Percentiles rank a stretch among this genome's conserved stretches.
These are phyloP conservation scores for Vaccinium vitisidaea DNA, from an alignment of 148 eudicot genomes.

Conservation along the genomic window DNA sequence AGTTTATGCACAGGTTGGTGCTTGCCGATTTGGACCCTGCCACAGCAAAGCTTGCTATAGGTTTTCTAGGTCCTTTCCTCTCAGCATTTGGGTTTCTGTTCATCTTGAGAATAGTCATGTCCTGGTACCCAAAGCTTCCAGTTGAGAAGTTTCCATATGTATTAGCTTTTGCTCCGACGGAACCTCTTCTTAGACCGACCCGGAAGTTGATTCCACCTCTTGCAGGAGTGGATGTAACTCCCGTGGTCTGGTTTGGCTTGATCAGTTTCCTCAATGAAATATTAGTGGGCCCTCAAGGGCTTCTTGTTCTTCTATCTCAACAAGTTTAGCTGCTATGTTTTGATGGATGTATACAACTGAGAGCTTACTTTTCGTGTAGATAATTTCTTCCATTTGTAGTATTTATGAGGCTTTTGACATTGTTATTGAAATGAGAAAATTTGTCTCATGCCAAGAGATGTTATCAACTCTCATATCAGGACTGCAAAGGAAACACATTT, in stretches of 20 bases:
- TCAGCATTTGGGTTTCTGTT: conserved; percentile 81
- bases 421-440: background rate
- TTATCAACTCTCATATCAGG: background rate
- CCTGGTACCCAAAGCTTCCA: conserved; percentile 99
- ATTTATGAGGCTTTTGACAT: background rate
- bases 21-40: conserved; percentile 74
- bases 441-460: background rate
- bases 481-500: background rate
- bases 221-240: conserved; percentile 93
- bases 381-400: background rate
- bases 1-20: conserved; percentile 32
- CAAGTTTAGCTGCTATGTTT: conserved; percentile 34
- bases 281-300: conserved; percentile 90
- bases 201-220: conserved; percentile 88
- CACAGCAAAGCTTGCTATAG: conserved; percentile 68
- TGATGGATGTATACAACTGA: background rate
- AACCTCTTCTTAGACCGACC: conserved; percentile 69
- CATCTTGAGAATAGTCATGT: conserved; percentile 86
- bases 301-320: conserved; percentile 89
- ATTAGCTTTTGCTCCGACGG: conserved; percentile 89
- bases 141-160: conserved; percentile 83
- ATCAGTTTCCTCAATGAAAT: conserved; percentile 88
- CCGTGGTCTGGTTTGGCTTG: conserved; percentile 96
- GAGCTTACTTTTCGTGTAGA: background rate
- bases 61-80: conserved; percentile 73